Evolutionary conservation across 768 basidiomycete species (phyloP), one percentile per base, ranked within the genome.

Genomic region (Coprinopsis strossmayeri): DNA sequence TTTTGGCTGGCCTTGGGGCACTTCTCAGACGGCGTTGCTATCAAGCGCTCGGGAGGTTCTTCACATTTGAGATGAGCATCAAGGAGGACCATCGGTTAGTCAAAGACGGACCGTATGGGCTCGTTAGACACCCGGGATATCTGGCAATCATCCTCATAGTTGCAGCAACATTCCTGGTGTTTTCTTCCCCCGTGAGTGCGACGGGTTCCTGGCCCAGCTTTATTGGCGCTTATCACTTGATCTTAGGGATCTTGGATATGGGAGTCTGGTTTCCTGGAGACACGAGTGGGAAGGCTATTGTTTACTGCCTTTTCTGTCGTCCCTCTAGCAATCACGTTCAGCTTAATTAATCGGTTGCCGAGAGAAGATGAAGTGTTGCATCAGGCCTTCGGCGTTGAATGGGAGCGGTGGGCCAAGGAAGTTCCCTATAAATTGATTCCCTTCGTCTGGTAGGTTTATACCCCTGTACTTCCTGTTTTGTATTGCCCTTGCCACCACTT

Each of bases 11-110:
- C n/a, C n/a, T n/a, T n/a, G n/a, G n/a, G n/a, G n/a, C n/a, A n/a
- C n/a, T n/a, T n/a, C n/a, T n/a, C n/a, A n/a, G n/a, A n/a, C n/a
- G n/a, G n/a, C n/a, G n/a, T n/a, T n/a, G n/a, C n/a, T n/a, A n/a
- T n/a, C n/a, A n/a, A n/a, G n/a, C n/a, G n/a, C n/a, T n/a, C n/a
- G n/a, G n/a, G n/a, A n/a, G n/a, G n/a, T n/a, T n/a, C n/a, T n/a
- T n/a, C 56, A 81, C 77, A 0, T 79, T 76, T 46, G 73, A 78
- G 56, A 55, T 74, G 37, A 78, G 78, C 59, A 73, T 79, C 24
- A 68, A 67, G 34, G 59, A 61, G 18, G 63, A 72, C 45, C 79
- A 81, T 48, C 60, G 53, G 46, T 65, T 81, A 15, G 63, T 79
- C 4, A 75, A 68, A 0, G 61, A 63, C 24, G 77, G 78, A 1